Base-by-base conservation (phyloP, 495 filamentous ascomycete genomes). In the Endocarpon pusillum region DNA sequence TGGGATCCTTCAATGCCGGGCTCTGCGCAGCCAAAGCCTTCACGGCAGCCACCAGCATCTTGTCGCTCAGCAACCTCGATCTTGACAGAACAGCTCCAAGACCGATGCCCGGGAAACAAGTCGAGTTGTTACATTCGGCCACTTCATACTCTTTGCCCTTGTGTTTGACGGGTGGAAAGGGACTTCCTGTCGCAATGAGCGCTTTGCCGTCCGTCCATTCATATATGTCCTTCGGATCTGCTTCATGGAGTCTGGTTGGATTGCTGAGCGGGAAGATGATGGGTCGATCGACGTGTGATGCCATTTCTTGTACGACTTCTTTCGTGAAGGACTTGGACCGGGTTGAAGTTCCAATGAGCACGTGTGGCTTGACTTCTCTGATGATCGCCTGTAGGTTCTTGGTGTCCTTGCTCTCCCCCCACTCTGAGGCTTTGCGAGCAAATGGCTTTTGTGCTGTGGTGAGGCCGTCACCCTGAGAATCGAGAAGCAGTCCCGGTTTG, bases 71-170 rank as follows among this genome's bases (percentile, higher is more conserved):
- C 1, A 67, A 58, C 2, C 50, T 61, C 1, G 73, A 59, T 11
- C 75, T 69, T 9, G 60, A 73, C 7, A 92, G 66, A 12, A 94
- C 71, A 7, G 66, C 67, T 10, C 82, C 84, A 2, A 92, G 71
- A 0, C 83, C 84, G 37, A 94, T 85, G 0, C 79, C 83, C 0
- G 82, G 81, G 57, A 89, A 92, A 17, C 72, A 73, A n/a, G 76
- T 79, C 3, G 75, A 79, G 54, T 92, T 92, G 56, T 93, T 93
- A 61, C 84, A 92, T 49, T 91, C 85, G 17, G 81, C 81, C 5
- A 91, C 62, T 23, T 82, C 71, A 21, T 76, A 65, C 35, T 71
- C 66, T 19, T 54, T 47, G 1, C 79, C 81, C 12, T 71, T 58
- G 6, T 75, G 71, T 34, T 67, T 66, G 7, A 92, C 81, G 0